Percentiles rank a stretch among this genome's conserved stretches.
Conservation (phyloP, 2,329 filamentous ascomycete genomes). For the Fusarium verticillioides region DNA sequence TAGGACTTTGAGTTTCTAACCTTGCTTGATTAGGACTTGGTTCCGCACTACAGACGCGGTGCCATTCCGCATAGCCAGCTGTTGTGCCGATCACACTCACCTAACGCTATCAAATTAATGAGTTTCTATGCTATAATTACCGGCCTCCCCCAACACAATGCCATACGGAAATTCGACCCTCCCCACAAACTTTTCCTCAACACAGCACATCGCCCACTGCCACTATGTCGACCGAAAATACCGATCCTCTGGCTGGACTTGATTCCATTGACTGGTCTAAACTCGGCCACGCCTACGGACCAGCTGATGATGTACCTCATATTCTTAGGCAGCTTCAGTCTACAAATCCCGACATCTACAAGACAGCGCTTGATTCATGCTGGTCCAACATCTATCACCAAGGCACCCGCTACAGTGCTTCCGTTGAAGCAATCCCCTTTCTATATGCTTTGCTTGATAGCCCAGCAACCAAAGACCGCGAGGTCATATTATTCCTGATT, state of each 20-base stretch:
- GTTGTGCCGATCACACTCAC: not conserved
- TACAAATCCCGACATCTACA: not conserved
- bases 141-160: not conserved
- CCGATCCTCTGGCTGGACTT: not conserved
- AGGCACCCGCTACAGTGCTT: not conserved
- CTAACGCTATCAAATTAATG: rapidly evolving
- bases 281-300: not conserved
- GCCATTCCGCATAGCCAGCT: not conserved
- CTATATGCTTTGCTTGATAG: not conserved
- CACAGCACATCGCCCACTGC: rapidly evolving
- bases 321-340: not conserved
- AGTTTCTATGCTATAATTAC: not conserved
- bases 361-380: not conserved
- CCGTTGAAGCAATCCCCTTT: not conserved
- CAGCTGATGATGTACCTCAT: not conserved
- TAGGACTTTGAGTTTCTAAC: not conserved
- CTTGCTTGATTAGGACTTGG: not conserved
- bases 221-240: rapidly evolving
- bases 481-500: not conserved
- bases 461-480: not conserved
- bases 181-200: rapidly evolving
- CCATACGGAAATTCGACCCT: rapidly evolving
- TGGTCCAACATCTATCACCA: not conserved
- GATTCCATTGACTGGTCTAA: not conserved
- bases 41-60: not conserved